Evolutionary conservation across 2,329 filamentous ascomycete genomes (phyloP).

Genomic region (Aspergillus terreus): DNA sequence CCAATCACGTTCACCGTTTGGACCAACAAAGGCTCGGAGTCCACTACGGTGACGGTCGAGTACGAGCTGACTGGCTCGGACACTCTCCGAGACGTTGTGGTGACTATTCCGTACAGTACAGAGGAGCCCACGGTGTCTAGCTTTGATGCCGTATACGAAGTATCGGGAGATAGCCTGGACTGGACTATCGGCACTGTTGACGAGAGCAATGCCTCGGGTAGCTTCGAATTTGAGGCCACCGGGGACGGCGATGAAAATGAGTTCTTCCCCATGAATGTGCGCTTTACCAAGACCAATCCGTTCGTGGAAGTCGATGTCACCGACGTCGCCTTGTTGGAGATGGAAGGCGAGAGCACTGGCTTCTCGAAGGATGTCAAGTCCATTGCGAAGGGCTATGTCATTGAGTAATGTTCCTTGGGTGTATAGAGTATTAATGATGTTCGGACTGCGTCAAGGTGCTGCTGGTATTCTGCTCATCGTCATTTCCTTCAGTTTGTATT

Average conservation of each 20-base stretch:
- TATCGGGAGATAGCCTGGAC: slow-evolving; percentile 86
- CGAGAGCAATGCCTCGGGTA: slow-evolving; percentile 74
- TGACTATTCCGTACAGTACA: slow-evolving; percentile 80
- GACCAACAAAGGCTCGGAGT: slow-evolving; percentile 83
- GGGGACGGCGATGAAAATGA: slow-evolving; percentile 82
- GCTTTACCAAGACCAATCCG: slow-evolving; percentile 79
- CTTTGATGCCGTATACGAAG: slow-evolving; percentile 91
- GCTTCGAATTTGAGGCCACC: slow-evolving; percentile 92
- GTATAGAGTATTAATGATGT: slow-evolving; percentile 39
- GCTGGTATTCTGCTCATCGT: slow-evolving; percentile 13
- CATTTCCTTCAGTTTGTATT: slow-evolving; percentile 18
- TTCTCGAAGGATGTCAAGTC: slow-evolving; percentile 46
- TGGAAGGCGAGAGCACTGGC: slow-evolving; percentile 41
- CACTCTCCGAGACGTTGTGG: slow-evolving; percentile 74
- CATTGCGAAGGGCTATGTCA: slow-evolving; percentile 42
- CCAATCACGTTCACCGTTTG: slow-evolving; percentile 97
- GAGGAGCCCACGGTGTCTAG: slow-evolving; percentile 85
- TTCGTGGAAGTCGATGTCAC: slow-evolving; percentile 87
- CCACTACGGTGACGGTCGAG: slow-evolving; percentile 87
- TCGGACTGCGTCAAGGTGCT: slow-evolving; percentile 22
- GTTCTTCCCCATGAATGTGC: slow-evolving; percentile 95
- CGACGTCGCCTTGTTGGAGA: slow-evolving; percentile 41
- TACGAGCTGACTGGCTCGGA: slow-evolving; percentile 87
- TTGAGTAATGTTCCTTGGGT: slow-evolving; percentile 35
- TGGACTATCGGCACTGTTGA: slow-evolving; percentile 89